Base-by-base conservation (phyloP, 192 early-diverging fungal genomes). In the Neocallimastix lanati region DNA sequence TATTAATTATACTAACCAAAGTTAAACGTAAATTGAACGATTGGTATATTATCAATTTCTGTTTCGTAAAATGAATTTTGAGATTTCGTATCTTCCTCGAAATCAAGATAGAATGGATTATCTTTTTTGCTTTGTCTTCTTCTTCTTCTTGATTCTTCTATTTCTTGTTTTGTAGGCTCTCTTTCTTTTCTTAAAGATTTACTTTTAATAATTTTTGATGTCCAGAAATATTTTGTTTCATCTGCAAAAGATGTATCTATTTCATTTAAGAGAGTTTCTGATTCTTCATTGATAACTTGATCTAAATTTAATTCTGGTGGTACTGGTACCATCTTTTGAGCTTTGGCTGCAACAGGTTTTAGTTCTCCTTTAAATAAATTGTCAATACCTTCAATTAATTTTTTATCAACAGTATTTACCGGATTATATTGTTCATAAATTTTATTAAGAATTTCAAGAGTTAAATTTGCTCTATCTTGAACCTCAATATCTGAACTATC, bases 271-370 rank as follows among this genome's bases (percentile, higher is more conserved):
- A 67, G 25, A 4, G 16, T 16, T n/a, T 67, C 16, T 25, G 50
- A 25, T 67, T 67, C 50, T 67, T 25, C 25, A 67, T 67, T 67
- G 11, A 67, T 67, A 80, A 30, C 35, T 67, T 29, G 2, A 36
- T 81, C 82, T 29, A 82, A 29, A 12, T 96, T 93, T 58, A 98
- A 82, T 13, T 91, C 94, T 12, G 94, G 92, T 13, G 95, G 95
- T 5, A 97, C 83, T 25, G 94, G 93, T 1, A 98, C 95, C 82
- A 93, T 93, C 80, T 87, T 88, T 84, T 98, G 96, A 0, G 96
- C 96, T 50, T 93, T 93, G 5, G 91, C 87, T 18, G 94, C 94
- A 0, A 98, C 94, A 2, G 96, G 96, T 78, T 95, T 96, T 21
- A 98, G 86, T 67, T 95, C 96, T 77, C 92, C 94, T 13, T 83